Evolutionary conservation across 2,329 filamentous ascomycete species (phyloP), one percentile per base, ranked within the genome.

Genomic region (Aspergillus quadricinctus): DNA sequence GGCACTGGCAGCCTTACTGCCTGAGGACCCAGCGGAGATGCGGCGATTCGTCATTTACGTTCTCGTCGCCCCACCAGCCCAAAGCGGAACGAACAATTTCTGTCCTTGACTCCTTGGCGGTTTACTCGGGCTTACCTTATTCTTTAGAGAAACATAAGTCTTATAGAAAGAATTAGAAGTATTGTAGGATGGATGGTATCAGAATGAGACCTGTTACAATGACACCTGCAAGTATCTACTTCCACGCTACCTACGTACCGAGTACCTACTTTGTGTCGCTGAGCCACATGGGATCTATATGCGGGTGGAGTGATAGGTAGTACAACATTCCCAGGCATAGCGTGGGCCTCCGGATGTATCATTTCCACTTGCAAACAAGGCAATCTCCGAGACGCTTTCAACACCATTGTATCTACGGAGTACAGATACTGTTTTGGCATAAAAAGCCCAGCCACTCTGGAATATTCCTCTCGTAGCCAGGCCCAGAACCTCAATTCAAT

Each of bases 51-150:
- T 45, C 48, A 45, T 28, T 50, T 50, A 49, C 48, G 52, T 40
- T 55, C n/a, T 45, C 19, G 41, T 45, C 41, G 41, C 41, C 41
- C 41, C 51, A 25, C 51, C 40, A 21, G n/a, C 10, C 54, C 52
- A 40, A 57, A 55, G 61, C 59, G 61, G 61, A 63, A 45, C 54
- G 52, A 56, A 56, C 54, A 43, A 52, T 43, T 35, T 23, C 14
- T n/a, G 29, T 50, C 21, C 60, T 61, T 61, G 60, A 58, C 60
- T 50, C 21, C 60, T 61, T 61, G 60, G 60, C 60, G 52, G 50
- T 52, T 55, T 29, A 49, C 14, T 25, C 52, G 10, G 51, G 28
- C 31, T 27, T 54, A n/a, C n/a, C n/a, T n/a, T n/a, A 10, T 29
- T 4, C 11, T 6, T 31, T 3, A 31, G 29, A 31, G 29, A 14